Conservation (phyloP, 371 early-diverging fungal species). For the Mortierella sp. region DNA sequence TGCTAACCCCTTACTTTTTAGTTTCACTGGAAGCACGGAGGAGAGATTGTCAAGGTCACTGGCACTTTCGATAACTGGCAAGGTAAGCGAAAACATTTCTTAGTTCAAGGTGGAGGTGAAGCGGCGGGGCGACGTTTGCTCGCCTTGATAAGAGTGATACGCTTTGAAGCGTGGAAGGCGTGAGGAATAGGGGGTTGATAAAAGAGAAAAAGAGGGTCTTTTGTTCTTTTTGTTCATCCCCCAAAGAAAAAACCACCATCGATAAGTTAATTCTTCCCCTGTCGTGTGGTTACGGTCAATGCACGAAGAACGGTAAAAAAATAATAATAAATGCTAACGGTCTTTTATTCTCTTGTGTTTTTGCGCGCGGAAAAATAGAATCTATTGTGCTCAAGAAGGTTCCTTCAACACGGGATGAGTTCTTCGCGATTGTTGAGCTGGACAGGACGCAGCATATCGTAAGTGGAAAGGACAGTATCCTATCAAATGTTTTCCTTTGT, state of each 20-base stretch:
- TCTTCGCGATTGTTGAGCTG: conserved; percentile 50
- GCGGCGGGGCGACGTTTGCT: not conserved
- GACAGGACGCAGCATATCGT: conserved; percentile 45
- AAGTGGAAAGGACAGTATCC: conserved; percentile 2
- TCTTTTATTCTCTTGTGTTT: no score
- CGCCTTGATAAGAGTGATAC: conserved; percentile 9
- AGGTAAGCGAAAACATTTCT: conserved; percentile 43
- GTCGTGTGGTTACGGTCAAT: not conserved
- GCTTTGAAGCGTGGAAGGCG: conserved; percentile 2
- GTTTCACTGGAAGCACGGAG: conserved; percentile 67
- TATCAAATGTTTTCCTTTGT: not conserved
- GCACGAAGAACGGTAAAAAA: not conserved
- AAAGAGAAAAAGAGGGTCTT: not conserved
- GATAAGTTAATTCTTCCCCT: not conserved
- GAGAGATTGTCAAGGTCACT: conserved; percentile 63
- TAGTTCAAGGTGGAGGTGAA: not conserved
- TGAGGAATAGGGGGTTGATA: not conserved
- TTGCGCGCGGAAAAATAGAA: conserved; percentile 1
- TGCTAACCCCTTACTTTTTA: conserved; percentile 19
- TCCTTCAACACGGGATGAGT: conserved; percentile 29
- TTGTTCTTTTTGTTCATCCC: not conserved
- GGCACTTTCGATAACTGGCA: conserved; percentile 70
- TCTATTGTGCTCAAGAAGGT: conserved; percentile 26
- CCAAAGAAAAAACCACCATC: not conserved
- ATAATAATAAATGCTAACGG: not conserved